Conservation (phyloP, 805 yeast species). For the Yamadazyma olivae region DNA sequence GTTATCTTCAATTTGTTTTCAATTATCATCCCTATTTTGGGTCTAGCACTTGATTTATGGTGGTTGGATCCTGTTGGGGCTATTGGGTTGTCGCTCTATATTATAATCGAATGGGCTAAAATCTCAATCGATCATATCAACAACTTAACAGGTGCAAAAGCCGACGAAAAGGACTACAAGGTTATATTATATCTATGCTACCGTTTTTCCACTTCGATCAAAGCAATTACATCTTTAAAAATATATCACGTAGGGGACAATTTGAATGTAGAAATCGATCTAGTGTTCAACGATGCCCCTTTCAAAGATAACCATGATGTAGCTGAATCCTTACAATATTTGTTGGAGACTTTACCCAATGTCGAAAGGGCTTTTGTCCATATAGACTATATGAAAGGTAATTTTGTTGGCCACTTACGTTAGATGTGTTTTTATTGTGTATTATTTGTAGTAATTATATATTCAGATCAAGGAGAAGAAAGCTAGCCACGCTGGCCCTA, state of each 20-base stretch:
- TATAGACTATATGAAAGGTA: constrained; percentile 57
- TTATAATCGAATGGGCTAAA: constrained; percentile 59
- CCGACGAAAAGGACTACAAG: constrained; percentile 59
- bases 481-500: no score
- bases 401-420: constrained; percentile 37
- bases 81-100: constrained; percentile 54
- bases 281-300: constrained; percentile 48
- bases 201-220: constrained; percentile 66
- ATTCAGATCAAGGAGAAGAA: not conserved
- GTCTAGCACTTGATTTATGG: constrained; percentile 52
- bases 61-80: constrained; percentile 82
- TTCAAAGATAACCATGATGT: constrained; percentile 74
- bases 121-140: constrained; percentile 71
- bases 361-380: constrained; percentile 84
- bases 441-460: no score
- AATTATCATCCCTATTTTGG: constrained; percentile 64
- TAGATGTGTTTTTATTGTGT: not conserved
- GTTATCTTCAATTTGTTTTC: constrained; percentile 71
- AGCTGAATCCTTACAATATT: constrained; percentile 79
- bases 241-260: constrained; percentile 80
- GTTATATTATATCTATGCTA: constrained; percentile 64
- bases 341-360: constrained; percentile 71
- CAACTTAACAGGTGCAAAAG: constrained; percentile 73
- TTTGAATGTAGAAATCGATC: constrained; percentile 72
- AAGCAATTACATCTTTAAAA: constrained; percentile 60